These are phyloP conservation scores for Clitopilus hobsonii DNA, from an alignment of 768 basidiomycete genomes.

Conservation along the genomic window DNA sequence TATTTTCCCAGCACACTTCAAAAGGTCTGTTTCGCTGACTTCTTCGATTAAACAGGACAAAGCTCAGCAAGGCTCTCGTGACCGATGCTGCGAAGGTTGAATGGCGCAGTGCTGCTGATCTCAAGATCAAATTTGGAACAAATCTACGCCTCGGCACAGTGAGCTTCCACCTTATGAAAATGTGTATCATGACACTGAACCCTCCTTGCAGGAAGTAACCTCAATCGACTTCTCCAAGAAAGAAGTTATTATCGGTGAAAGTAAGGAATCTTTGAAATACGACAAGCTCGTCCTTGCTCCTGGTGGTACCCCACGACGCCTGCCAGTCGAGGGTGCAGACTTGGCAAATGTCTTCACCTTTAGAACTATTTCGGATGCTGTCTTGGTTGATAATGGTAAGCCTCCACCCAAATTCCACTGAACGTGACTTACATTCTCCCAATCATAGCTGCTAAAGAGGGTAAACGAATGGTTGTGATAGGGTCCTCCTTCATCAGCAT, in stretches of 20 bases:
- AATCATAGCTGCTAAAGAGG: conserved; percentile 55
- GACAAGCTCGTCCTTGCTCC: conserved; percentile 78
- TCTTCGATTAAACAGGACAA: conserved; percentile 53
- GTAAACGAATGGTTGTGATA: conserved; percentile 75
- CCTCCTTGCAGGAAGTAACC: conserved; percentile 69
- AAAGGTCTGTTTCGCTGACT: conserved; percentile 3
- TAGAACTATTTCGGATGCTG: conserved; percentile 63
- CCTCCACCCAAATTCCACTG: too few relatives aligned
- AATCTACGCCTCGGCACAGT: conserved; percentile 59
- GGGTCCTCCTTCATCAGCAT: conserved; percentile 91
- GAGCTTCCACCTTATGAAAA: too few relatives aligned
- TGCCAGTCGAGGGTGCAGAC: conserved; percentile 73
- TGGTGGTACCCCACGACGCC: conserved; percentile 66
- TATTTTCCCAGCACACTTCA: conserved; percentile 2
- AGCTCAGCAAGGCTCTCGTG: conserved; percentile 81
- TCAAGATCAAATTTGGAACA: conserved; percentile 71
- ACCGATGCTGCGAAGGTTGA: conserved; percentile 77
- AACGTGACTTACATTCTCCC: neutral
- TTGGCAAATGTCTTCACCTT: conserved; percentile 77
- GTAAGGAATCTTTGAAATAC: conserved; percentile 60
- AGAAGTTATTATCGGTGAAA: conserved; percentile 54
- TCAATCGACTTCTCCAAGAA: conserved; percentile 60
- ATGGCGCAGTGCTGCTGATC: conserved; percentile 65
- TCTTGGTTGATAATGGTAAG: conserved; percentile 66
- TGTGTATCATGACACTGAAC: too few relatives aligned